phyloP scores from a whole-genome alignment of 495 filamentous ascomycete species.

The Talaromyces trachyspermus region DNA sequence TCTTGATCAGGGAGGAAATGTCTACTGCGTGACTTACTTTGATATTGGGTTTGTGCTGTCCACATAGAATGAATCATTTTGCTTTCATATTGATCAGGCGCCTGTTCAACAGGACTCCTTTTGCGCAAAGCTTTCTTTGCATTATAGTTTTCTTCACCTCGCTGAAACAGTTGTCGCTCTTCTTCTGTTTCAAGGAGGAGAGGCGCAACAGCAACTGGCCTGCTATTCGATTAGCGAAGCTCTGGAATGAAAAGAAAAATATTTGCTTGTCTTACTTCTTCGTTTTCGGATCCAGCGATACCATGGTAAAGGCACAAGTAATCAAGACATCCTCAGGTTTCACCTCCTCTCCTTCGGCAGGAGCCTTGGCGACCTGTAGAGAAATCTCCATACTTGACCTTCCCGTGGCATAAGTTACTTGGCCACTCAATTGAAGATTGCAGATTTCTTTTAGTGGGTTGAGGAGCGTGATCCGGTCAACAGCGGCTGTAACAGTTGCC shows the following conservation, averaged over 20 bases:
- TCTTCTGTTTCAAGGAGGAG: conserved; percentile 61
- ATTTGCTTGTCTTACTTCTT: conserved; percentile 47
- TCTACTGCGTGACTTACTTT: conserved; percentile 28
- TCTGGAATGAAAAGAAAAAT: background rate
- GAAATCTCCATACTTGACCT: conserved; percentile 77
- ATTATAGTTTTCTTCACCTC: conserved; percentile 66
- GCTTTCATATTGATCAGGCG: conserved; percentile 69
- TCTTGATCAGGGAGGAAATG: background rate
- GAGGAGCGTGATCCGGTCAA: conserved; percentile 72
- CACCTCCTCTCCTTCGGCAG: conserved; percentile 47
- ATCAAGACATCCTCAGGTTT: conserved; percentile 64
- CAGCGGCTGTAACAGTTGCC: conserved; percentile 74
- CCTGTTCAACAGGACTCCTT: conserved; percentile 58
- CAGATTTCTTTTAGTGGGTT: conserved; percentile 69
- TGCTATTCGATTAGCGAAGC: conserved; percentile 16
- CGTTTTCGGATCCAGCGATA: conserved; percentile 65
- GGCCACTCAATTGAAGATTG: conserved; percentile 71
- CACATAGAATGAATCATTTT: conserved; percentile 76
- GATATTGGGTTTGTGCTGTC: conserved; percentile 63
- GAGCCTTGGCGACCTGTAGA: conserved; percentile 61
- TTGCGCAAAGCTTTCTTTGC: conserved; percentile 62
- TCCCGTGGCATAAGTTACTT: conserved; percentile 75
- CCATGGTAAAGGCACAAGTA: conserved; percentile 81
- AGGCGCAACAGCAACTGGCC: conserved; percentile 49
- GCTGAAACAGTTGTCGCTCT: conserved; percentile 58